A percentile compares a stretch with the other conserved stretches of the same genome.
These are phyloP conservation scores for Aegilops sharonensis DNA, from an alignment of 176 grass and related monocot species.

Conservation along the genomic window DNA sequence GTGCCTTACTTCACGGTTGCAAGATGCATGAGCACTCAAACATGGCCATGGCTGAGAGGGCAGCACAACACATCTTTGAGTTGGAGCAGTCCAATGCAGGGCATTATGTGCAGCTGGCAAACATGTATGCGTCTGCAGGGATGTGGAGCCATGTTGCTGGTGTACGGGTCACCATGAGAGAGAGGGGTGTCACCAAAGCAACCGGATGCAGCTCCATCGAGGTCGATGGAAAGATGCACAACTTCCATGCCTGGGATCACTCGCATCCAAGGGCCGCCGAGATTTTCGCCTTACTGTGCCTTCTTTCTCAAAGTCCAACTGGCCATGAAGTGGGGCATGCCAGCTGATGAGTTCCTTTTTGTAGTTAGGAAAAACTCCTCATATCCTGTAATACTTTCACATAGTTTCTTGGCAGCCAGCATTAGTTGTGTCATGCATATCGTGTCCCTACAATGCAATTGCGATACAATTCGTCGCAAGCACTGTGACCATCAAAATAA, in stretches of 20 bases:
- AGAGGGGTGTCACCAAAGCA: conserved; percentile 56
- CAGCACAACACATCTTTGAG: conserved; percentile 57
- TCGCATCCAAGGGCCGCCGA: conserved; percentile 10
- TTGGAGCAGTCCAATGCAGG: conserved; percentile 56
- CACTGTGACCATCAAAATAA: conserved; percentile 19
- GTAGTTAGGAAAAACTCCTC: not conserved
- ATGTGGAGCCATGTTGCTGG: conserved; percentile 74
- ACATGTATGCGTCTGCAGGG: conserved; percentile 61
- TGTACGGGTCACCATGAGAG: conserved; percentile 57
- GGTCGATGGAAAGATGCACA: conserved; percentile 45
- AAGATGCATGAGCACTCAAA: conserved; percentile 50
- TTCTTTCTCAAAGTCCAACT: conserved; percentile 35
- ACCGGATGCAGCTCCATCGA: conserved; percentile 55
- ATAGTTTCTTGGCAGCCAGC: conserved; percentile 10
- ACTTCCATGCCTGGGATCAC: conserved; percentile 41
- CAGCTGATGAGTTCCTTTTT: conserved; percentile 4
- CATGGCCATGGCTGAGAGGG: conserved; percentile 50
- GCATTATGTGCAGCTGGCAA: conserved; percentile 81
- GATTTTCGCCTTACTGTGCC: conserved; percentile 32
- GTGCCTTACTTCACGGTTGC: conserved; percentile 66
- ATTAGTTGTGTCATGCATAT: not conserved
- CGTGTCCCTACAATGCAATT: not conserved
- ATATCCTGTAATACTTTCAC: conserved; percentile 16
- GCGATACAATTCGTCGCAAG: not conserved
- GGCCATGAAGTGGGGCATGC: not conserved